These are phyloP conservation scores for Chalciporus chontae DNA, from an alignment of 768 basidiomycete genomes.

Conservation along the genomic window DNA sequence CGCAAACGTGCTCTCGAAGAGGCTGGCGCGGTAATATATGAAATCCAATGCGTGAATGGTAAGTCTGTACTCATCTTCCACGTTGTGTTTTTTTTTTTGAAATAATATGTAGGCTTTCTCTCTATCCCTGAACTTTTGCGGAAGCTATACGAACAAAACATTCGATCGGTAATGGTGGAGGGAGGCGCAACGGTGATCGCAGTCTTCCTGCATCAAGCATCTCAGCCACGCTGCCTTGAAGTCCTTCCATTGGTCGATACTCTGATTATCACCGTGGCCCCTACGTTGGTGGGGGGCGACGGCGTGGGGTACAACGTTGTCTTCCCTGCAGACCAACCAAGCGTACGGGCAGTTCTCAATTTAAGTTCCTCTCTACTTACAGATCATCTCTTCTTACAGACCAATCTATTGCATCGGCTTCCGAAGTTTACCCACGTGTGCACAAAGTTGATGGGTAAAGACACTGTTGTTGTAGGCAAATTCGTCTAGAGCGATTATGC, in stretches of 20 bases:
- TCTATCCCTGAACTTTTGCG: slow-evolving; percentile 48
- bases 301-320: slow-evolving; percentile 55
- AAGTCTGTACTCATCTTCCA: not conserved
- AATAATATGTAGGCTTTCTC: slow-evolving; percentile 31
- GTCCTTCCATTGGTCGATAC: slow-evolving; percentile 52
- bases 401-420: slow-evolving; percentile 8
- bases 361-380: not conserved
- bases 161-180: slow-evolving; percentile 89
- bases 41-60: slow-evolving; percentile 44
- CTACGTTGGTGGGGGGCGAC: slow-evolving; percentile 71
- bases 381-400: not conserved
- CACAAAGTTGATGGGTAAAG: slow-evolving; percentile 31
- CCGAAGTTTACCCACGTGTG: slow-evolving; percentile 28
- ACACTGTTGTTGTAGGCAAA: slow-evolving; percentile 29
- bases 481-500: not conserved
- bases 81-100: not conserved
- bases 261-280: slow-evolving; percentile 83
- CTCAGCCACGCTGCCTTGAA: slow-evolving; percentile 2
- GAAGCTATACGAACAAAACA: slow-evolving; percentile 49
- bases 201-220: slow-evolving; percentile 33
- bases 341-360: slow-evolving; percentile 5
- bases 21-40: slow-evolving; percentile 66
- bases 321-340: slow-evolving; percentile 12
- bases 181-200: slow-evolving; percentile 84
- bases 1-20: slow-evolving; percentile 46